These are phyloP conservation scores for Furcasterigmium furcatum DNA, from an alignment of 2,329 filamentous ascomycete genomes.

Conservation along the genomic window DNA sequence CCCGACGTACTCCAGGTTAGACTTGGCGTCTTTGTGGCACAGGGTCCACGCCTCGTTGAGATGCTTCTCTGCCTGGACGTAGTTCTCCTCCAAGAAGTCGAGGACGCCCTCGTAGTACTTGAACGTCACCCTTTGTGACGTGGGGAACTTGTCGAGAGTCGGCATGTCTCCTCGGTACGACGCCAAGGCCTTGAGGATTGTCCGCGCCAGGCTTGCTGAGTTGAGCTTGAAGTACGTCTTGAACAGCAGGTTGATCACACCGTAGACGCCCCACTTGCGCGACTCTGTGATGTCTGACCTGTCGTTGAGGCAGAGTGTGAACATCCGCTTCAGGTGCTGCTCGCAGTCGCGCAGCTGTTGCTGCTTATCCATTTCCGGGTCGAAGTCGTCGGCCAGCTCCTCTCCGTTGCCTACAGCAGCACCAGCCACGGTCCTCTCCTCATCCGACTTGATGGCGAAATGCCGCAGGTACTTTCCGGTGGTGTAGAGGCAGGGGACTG, in stretches of 20 bases:
- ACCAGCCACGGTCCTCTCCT: constrained; percentile 48
- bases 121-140: constrained; percentile 89
- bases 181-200: constrained; percentile 78
- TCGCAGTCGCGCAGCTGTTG: constrained; percentile 89
- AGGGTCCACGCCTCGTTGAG: constrained; percentile 78
- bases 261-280: constrained; percentile 97
- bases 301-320: constrained; percentile 85
- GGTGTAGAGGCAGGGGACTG: constrained; percentile 84
- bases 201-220: constrained; percentile 83
- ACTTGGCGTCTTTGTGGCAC: constrained; percentile 68
- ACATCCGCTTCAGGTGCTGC: constrained; percentile 86
- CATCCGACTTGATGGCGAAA: constrained; percentile 89
- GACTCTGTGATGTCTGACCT: constrained; percentile 87
- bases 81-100: constrained; percentile 93
- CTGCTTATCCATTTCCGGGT: constrained; percentile 72
- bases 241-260: constrained; percentile 90
- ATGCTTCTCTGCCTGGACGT: constrained; percentile 76
- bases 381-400: constrained; percentile 71
- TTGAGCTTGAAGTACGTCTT: constrained; percentile 98
- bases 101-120: constrained; percentile 94
- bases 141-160: constrained; percentile 73
- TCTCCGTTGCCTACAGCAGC: constrained; percentile 31
- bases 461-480: constrained; percentile 81
- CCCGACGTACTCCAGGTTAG: constrained; percentile 72
- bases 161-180: constrained; percentile 81